Conservation (phyloP, 371 early-diverging fungal species). For the Nematocida sp. region DNA sequence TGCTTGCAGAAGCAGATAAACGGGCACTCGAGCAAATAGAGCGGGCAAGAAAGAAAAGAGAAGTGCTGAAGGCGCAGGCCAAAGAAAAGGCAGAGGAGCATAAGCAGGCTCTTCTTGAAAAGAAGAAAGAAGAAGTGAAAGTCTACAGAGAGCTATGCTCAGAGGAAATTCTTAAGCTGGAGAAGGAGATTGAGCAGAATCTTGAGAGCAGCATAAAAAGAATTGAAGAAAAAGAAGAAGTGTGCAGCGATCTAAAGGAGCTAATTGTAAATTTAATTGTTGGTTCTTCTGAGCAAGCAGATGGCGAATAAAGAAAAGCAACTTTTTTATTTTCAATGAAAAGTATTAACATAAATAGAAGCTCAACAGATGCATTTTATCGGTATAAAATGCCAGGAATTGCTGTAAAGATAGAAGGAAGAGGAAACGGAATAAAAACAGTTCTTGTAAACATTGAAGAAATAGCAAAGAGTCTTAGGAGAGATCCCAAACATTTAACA, state of each 20-base stretch:
- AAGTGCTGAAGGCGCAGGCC: not conserved
- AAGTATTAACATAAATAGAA: conserved; percentile 56
- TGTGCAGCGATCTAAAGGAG: conserved; percentile 1
- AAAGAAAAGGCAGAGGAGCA: conserved; percentile 29
- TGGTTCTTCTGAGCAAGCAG: not conserved
- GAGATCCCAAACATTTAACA: conserved; percentile 76
- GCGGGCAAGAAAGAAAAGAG: conserved; percentile 36
- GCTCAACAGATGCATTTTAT: conserved; percentile 78
- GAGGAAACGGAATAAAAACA: conserved; percentile 96
- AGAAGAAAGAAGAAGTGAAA: conserved; percentile 31
- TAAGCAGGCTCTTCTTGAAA: conserved; percentile 10
- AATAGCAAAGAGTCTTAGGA: conserved; percentile 79
- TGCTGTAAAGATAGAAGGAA: conserved; percentile 78
- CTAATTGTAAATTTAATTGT: conserved; percentile 4
- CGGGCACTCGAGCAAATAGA: conserved; percentile 35
- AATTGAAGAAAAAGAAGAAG: conserved; percentile 21
- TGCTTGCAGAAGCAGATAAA: conserved; percentile 46
- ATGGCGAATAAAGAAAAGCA: not conserved
- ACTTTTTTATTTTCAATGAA: conserved; percentile 46
- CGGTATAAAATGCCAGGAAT: conserved; percentile 96
- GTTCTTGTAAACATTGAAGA: conserved; percentile 92
- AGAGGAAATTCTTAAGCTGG: conserved; percentile 23
- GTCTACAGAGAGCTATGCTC: conserved; percentile 1
- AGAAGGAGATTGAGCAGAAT: not conserved
- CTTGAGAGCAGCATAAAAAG: conserved; percentile 18